Base-by-base conservation (phyloP, 371 early-diverging fungal genomes). In the Thermomucor indicae-seudaticae region DNA sequence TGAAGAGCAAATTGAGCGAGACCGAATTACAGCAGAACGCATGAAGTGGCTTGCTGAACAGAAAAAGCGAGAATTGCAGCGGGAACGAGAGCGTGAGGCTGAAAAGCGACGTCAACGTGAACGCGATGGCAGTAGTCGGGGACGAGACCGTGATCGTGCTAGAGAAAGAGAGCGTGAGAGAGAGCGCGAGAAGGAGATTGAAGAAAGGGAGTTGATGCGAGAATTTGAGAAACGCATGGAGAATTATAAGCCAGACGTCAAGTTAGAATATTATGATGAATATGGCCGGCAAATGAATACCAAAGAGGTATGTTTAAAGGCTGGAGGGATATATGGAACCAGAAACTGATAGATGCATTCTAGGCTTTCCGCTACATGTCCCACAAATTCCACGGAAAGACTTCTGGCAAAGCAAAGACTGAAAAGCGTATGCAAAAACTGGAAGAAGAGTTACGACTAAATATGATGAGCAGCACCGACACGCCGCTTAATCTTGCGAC, bases 381-480 rank as follows among this genome's bases (percentile, higher is more conserved):
- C 19, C 95, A 97, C 50, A 90, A 91, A 51, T 97, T 97, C 83
- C 97, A 97, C 62, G 98, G 97, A 24, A 91, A 90, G 57, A 75
- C 80, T 1, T 84, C 92, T 14, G 97, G 98, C 39, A 95, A 95
- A 62, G 80, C 84, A 67, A 97, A 97, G 81, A 91, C 89, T 5
- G 98, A 97, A 63, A 95, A 93, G 72, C 70, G 88, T 6, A 72
- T 91, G 63, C 72, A 74, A 47, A 91, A 90, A 60, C 60, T 91
- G 29, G 89, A 91, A 55, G 89, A 91, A 39, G 92, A 93, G 58
- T 80, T 83, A 42, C 78, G 80, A 49, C 67, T 88, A 57, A 65
- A 88, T 65, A 78, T 81, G 54, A 89, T 91, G 89, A 77, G 83
- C 42, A 88, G 81, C 47, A 78, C 77, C 4, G 90, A 91, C 55